Base-by-base conservation (phyloP, 257 asterid species). In the Solanum clarkiae region DNA sequence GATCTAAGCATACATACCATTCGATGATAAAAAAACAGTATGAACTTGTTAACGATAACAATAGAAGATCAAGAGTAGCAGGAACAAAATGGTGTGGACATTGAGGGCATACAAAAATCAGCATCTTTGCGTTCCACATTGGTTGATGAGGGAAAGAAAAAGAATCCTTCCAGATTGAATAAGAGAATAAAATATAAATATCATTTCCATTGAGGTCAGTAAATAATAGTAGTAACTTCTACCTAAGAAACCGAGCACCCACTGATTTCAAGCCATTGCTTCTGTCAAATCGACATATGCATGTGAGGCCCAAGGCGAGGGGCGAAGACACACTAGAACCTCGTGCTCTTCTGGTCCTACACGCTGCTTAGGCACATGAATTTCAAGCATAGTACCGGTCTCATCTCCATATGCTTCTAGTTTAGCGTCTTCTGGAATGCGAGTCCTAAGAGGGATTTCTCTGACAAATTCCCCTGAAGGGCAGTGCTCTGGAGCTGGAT, bases 321-420 rank as follows among this genome's bases (percentile, higher is more conserved):
- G 90, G 83, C 90, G 91, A n/a, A 90, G 93, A 68, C 93, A 90
- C 77, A 90, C 93, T 10, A 57, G 88, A 45, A 90, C 93, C 79
- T 90, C 91, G 10, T 89, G 93, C 80, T 89, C 91, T 81, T 90
- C 93, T 18, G 91, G 91, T 86, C 90, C 93, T 24, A 84, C 86
- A 16, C 88, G 93, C 66, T 89, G 93, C 86, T 90, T 90, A 17
- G 93, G 91, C 10, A 90, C 91, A 53, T 87, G 89, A 57, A 90
- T 90, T 85, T 90, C 93, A 13, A 90, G 93, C 90, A 90, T 87
- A 8, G 93, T 90, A 26, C 91, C 93, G 0, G 91, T 88, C 36
- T 86, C 84, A 75, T 90, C 93, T 55, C 90, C 89, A 59, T 70
- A 89, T 66, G 93, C 93, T 86, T 90, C 93, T 74, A 90, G 81